Percentiles rank a stretch among this genome's conserved stretches.
Conservation (phyloP, 495 filamentous ascomycete genomes). For the Margaritispora aquatica region DNA sequence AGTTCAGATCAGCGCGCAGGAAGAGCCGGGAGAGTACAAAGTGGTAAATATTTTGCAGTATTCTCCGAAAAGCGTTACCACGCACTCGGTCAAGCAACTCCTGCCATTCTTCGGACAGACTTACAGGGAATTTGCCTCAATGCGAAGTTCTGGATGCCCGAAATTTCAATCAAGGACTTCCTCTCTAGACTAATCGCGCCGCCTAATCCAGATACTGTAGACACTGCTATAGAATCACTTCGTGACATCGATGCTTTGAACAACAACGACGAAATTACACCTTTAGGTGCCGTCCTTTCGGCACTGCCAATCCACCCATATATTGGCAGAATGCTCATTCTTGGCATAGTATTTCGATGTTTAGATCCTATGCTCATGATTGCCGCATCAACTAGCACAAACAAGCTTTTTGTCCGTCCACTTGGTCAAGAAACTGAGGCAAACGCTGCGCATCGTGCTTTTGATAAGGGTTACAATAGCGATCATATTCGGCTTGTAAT, state of each 20-base stretch:
- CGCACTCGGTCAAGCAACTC: slow-evolving; percentile 59
- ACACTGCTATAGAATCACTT: slow-evolving; percentile 39
- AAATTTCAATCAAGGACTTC: slow-evolving; percentile 42
- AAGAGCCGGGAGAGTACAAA: slow-evolving; percentile 83
- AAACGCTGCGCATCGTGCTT: background rate
- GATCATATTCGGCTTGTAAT: background rate
- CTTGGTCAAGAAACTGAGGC: slow-evolving; percentile 28
- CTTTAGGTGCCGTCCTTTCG: slow-evolving; percentile 43
- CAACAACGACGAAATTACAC: slow-evolving; percentile 43
- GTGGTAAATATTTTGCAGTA: slow-evolving; percentile 80
- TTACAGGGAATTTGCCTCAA: slow-evolving; percentile 86
- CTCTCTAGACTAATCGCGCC: slow-evolving; percentile 48
- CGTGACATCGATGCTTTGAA: slow-evolving; percentile 41
- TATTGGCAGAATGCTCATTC: slow-evolving; percentile 51
- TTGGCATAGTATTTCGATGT: slow-evolving; percentile 55
- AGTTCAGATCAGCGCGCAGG: slow-evolving; percentile 86
- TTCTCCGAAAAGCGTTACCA: slow-evolving; percentile 76
- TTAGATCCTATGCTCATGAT: slow-evolving; percentile 54
- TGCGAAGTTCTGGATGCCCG: slow-evolving; percentile 52
- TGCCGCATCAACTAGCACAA: slow-evolving; percentile 24
- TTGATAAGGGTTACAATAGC: background rate
- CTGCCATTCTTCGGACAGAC: slow-evolving; percentile 87
- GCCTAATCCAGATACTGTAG: slow-evolving; percentile 36
- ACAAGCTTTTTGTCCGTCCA: slow-evolving; percentile 38
- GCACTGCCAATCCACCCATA: slow-evolving; percentile 42